Conservation (phyloP, 2,329 filamentous ascomycete species). For the Calonectria honghensis region DNA sequence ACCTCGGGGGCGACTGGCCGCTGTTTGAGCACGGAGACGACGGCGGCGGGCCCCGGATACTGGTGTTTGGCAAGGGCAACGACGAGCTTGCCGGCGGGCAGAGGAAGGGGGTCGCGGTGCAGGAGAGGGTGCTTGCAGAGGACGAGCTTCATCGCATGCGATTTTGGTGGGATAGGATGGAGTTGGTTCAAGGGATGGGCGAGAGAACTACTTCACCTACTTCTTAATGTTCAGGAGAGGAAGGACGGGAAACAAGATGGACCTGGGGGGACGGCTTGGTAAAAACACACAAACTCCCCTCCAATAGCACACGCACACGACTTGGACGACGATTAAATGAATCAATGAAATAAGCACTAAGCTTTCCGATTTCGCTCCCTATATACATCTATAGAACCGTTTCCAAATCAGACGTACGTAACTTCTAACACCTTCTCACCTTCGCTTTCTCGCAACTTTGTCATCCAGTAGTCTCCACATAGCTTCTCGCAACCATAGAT, state of each 20-base stretch:
- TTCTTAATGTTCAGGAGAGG: not conserved
- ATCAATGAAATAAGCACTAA: slow-evolving; percentile 38
- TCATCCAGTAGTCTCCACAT: slow-evolving; percentile 13
- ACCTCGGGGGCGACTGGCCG: slow-evolving; percentile 62
- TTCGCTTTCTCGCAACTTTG: slow-evolving; percentile 13
- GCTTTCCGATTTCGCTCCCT: slow-evolving; percentile 47
- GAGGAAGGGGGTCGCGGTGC: slow-evolving; percentile 65
- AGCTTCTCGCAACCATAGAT: slow-evolving; percentile 19
- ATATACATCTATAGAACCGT: slow-evolving; percentile 51
- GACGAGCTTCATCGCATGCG: slow-evolving; percentile 69
- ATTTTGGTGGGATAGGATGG: slow-evolving; percentile 77
- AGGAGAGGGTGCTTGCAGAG: slow-evolving; percentile 64
- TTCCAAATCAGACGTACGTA: slow-evolving; percentile 41
- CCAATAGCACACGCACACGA: not conserved
- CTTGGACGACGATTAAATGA: not conserved
- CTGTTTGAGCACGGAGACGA: slow-evolving; percentile 59
- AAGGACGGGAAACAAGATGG: not conserved
- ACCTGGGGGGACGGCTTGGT: not conserved
- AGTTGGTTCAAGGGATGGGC: slow-evolving; percentile 55
- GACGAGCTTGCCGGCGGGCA: slow-evolving; percentile 68
- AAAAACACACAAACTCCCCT: not conserved
- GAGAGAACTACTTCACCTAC: not conserved
- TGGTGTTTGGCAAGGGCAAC: slow-evolving; percentile 77
- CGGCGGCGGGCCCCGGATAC: slow-evolving; percentile 59
- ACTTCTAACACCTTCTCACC: slow-evolving; percentile 38